Conservation (phyloP, 768 basidiomycete species). For the Collybia sordida region DNA sequence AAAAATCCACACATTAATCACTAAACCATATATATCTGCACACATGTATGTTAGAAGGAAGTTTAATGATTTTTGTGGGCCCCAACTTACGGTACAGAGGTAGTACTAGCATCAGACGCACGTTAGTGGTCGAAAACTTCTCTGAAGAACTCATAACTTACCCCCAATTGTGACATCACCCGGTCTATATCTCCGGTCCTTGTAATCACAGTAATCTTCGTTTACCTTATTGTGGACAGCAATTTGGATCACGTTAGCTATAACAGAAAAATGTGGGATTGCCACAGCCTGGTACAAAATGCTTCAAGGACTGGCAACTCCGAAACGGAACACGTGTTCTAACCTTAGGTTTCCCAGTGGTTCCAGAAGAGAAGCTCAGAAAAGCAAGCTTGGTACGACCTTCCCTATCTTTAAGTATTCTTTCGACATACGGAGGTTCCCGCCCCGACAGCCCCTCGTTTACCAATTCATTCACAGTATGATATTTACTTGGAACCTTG, state of each 20-base stretch:
- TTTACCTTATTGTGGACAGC: slow-evolving; percentile 53
- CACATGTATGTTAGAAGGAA: not conserved
- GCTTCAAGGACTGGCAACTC: not conserved
- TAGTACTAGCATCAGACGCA: slow-evolving; percentile 37
- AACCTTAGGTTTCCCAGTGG: slow-evolving; percentile 75
- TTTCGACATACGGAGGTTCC: slow-evolving; percentile 43
- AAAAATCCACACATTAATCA: slow-evolving; percentile 46
- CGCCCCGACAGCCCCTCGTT: slow-evolving; percentile 41
- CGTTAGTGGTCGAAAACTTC: not conserved
- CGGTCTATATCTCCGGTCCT: slow-evolving; percentile 52
- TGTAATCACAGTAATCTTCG: slow-evolving; percentile 39
- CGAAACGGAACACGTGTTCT: not conserved
- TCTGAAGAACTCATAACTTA: slow-evolving; percentile 16
- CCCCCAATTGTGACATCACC: slow-evolving; percentile 65
- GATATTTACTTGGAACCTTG: slow-evolving; percentile 6
- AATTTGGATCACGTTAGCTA: slow-evolving; percentile 63
- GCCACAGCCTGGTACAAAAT: slow-evolving; percentile 47
- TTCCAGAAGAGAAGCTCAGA: slow-evolving; percentile 71
- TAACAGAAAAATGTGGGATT: slow-evolving; percentile 57
- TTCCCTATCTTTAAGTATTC: slow-evolving; percentile 53
- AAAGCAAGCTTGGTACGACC: slow-evolving; percentile 70
- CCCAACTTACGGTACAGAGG: slow-evolving; percentile 57
- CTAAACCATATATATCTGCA: slow-evolving; percentile 65
- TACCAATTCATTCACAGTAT: slow-evolving; percentile 48
- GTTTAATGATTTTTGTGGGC: not conserved